Evolutionary conservation across 2,329 filamentous ascomycete species (phyloP).

Genomic region (Cadophora malorum): DNA sequence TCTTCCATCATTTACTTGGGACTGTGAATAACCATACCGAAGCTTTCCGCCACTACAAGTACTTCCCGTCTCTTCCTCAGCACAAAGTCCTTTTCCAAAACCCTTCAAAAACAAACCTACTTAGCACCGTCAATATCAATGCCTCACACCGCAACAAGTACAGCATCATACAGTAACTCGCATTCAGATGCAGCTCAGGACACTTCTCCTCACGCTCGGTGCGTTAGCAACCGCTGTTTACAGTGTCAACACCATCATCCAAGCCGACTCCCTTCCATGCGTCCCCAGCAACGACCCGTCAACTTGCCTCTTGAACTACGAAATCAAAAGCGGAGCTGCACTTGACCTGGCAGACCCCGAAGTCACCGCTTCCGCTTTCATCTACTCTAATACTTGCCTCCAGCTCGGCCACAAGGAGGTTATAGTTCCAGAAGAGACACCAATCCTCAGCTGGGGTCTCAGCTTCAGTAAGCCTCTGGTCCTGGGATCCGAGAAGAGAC

Average conservation of each 20-base stretch:
- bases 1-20: background rate
- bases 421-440: slow-evolving; percentile 1
- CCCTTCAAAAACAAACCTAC: background rate
- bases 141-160: background rate
- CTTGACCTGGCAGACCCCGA: background rate
- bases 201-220: background rate
- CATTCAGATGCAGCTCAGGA: slow-evolving; percentile 5
- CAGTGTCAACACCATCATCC: background rate
- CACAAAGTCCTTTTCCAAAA: background rate
- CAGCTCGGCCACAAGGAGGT: slow-evolving; percentile 12
- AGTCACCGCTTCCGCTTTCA: background rate
- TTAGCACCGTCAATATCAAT: background rate
- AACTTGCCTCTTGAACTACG: slow-evolving; percentile 19
- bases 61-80: no score
- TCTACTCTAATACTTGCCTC: slow-evolving; percentile 16
- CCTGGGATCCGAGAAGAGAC: slow-evolving; percentile 8
- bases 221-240: background rate
- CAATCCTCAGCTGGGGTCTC: slow-evolving; percentile 15
- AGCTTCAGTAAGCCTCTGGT: slow-evolving; percentile 8
- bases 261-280: slow-evolving; percentile 8
- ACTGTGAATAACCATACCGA: background rate
- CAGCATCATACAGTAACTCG: background rate
- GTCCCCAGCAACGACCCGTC: background rate
- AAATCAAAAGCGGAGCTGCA: slow-evolving; percentile 12
- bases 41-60: background rate